These are phyloP conservation scores for Plenodomus biglobosus DNA, from an alignment of 2,329 filamentous ascomycete genomes.

Conservation along the genomic window DNA sequence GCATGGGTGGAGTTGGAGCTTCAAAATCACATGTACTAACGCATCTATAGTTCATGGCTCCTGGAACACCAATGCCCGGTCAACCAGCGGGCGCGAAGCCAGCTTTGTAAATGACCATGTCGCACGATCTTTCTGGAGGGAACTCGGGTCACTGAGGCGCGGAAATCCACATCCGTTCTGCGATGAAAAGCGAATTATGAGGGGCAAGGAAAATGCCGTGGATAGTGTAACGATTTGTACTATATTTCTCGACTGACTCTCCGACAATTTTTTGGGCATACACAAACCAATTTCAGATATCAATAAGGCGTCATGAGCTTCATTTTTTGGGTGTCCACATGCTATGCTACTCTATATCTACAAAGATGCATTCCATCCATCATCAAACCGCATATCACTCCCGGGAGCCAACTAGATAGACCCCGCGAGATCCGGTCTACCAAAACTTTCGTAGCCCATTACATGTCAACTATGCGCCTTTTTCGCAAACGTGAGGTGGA, in stretches of 20 bases:
- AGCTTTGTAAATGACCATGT: constrained; percentile 33
- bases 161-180: constrained; percentile 27
- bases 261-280: constrained; percentile 27
- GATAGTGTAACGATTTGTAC: constrained; percentile 25
- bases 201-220: constrained; percentile 17
- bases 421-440: constrained; percentile 17
- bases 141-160: constrained; percentile 3
- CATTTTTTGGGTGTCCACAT: constrained; percentile 19
- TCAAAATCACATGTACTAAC: constrained; percentile 11
- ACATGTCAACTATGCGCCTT: constrained; percentile 26
- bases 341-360: constrained; percentile 39
- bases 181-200: constrained; percentile 14
- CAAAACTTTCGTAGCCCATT: constrained; percentile 21
- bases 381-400: constrained; percentile 13
- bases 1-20: background rate
- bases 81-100: constrained; percentile 35
- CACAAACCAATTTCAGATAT: constrained; percentile 2
- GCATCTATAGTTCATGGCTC: constrained; percentile 36
- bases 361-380: constrained; percentile 23
- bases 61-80: constrained; percentile 26
- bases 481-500: constrained; percentile 17
- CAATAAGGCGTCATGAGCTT: background rate
- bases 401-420: constrained; percentile 12
- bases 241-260: constrained; percentile 37
- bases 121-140: constrained; percentile 1